Base-by-base conservation (phyloP, 345 rosid genomes). In the Barbarea vulgaris region DNA sequence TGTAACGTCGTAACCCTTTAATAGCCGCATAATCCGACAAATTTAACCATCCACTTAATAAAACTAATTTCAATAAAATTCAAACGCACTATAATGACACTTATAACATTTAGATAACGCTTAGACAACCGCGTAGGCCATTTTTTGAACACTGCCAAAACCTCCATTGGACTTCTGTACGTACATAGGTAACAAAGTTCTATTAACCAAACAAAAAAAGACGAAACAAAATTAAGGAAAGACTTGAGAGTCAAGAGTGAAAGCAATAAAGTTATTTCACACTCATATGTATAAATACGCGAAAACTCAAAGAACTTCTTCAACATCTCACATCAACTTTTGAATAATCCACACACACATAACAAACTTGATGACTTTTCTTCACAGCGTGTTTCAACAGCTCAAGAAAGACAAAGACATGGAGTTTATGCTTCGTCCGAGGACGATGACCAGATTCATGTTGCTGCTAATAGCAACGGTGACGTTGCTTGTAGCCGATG, bases 401-500 rank as follows among this genome's bases (percentile, higher is more conserved):
- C n/a, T n/a, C n/a, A 37, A 54, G 57, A 64, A 64, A 25, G 24
- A 34, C 30, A 47, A 44, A 68, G 56, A 46, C 53, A 63, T 70
- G 68, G 72, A 44, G 59, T 25, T 25, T 19, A 33, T 18, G 52
- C n/a, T 56, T 70, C 47, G 28, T 64, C 58, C 9, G 44, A 44
- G 13, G 15, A 54, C 24, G 18, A 63, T 34, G 66, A 54, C 60
- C 12, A 72, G 64, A 41, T 36, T 24, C 62, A 51, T 66, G 73
- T 64, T 77, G 51, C 27, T 72, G 10, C 53, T 72, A 21, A 31
- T 51, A 28, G 4, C 67, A 39, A 58, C 55, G 41, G 28, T 50
- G 77, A 22, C 63, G 4, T 71, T 54, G 73, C 62, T 77, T 34
- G 62, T 72, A 50, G 68, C 63, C 41, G 24, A 81, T 56, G 65